phyloP scores from a whole-genome alignment of 1,139 yeast species.

The Groenewaldozyma sp. region DNA sequence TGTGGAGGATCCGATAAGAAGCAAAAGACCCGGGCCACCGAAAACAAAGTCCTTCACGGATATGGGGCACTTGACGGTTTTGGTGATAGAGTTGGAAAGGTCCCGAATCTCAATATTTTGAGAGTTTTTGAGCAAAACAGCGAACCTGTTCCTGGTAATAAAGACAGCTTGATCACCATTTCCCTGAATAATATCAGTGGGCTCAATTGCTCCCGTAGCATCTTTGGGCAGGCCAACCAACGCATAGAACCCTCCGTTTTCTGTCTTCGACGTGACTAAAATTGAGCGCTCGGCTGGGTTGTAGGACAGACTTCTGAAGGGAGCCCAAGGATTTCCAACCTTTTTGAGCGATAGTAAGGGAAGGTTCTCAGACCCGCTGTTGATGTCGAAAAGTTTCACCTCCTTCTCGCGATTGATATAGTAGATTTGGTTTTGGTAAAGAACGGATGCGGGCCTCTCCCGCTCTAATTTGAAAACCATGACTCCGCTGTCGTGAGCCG shows the following conservation, averaged over 20 bases:
- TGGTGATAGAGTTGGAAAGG: conserved; percentile 70
- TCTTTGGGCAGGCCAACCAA: conserved; percentile 75
- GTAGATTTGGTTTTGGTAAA: conserved; percentile 59
- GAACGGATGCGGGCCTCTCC: conserved; percentile 86
- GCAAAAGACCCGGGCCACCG: conserved; percentile 72
- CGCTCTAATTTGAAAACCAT: conserved; percentile 97
- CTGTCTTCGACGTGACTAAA: conserved; percentile 71
- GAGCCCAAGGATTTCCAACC: conserved; percentile 78
- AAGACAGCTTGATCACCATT: conserved; percentile 80
- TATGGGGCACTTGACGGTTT: conserved; percentile 66
- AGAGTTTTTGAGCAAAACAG: conserved; percentile 57
- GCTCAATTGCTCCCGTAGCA: conserved; percentile 87
- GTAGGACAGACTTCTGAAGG: conserved; percentile 76
- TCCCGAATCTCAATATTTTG: conserved; percentile 75
- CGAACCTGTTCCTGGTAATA: conserved; percentile 90
- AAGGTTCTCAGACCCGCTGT: conserved; percentile 43
- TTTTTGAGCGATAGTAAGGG: conserved; percentile 80
- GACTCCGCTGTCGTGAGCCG: conserved; percentile 95
- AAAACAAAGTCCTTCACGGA: conserved; percentile 69
- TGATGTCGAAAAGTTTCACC: conserved; percentile 69
- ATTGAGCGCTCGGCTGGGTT: conserved; percentile 89
- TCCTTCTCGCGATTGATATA: conserved; percentile 81
- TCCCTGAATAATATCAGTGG: conserved; percentile 69
- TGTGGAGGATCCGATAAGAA: conserved; percentile 60
- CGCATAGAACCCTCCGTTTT: conserved; percentile 50